A percentile compares a stretch with the other conserved stretches of the same genome.
phyloP scores from a whole-genome alignment of 148 eudicot species.

The Spergularia marina region DNA sequence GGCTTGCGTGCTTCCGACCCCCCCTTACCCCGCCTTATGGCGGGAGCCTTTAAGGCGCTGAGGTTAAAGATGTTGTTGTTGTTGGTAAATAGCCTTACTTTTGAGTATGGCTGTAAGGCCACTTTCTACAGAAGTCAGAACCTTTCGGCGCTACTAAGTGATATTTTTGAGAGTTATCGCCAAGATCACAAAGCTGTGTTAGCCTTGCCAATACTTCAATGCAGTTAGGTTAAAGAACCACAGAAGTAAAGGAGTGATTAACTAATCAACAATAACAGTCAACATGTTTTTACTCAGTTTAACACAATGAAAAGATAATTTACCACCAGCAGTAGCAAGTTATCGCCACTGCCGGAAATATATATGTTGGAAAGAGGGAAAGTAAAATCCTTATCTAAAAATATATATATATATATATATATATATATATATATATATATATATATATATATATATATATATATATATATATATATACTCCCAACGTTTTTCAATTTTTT shows the following conservation, averaged over 20 bases:
- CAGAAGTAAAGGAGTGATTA: background rate
- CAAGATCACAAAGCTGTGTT: background rate
- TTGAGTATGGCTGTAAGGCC: background rate
- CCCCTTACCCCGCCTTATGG: too few relatives aligned
- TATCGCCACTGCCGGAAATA: too few relatives aligned
- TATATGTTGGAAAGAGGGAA: too few relatives aligned
- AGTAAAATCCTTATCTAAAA: too few relatives aligned
- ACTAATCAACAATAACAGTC: background rate
- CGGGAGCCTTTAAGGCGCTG: too few relatives aligned
- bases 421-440: too few relatives aligned
- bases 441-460: too few relatives aligned
- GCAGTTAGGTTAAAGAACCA: background rate
- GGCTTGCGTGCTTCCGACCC: too few relatives aligned
- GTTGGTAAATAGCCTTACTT: background rate
- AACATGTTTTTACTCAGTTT: background rate
- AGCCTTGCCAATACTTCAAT: background rate
- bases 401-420: too few relatives aligned
- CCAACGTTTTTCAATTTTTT: too few relatives aligned
- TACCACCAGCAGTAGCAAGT: background rate
- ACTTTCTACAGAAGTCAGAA: background rate
- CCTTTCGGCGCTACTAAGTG: background rate
- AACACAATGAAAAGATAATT: background rate
- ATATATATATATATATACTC: too few relatives aligned
- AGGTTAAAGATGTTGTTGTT: too few relatives aligned
- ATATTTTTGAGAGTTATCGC: background rate